Base-by-base conservation (phyloP, 805 yeast species). In the Debaryomyces tyrocola region DNA sequence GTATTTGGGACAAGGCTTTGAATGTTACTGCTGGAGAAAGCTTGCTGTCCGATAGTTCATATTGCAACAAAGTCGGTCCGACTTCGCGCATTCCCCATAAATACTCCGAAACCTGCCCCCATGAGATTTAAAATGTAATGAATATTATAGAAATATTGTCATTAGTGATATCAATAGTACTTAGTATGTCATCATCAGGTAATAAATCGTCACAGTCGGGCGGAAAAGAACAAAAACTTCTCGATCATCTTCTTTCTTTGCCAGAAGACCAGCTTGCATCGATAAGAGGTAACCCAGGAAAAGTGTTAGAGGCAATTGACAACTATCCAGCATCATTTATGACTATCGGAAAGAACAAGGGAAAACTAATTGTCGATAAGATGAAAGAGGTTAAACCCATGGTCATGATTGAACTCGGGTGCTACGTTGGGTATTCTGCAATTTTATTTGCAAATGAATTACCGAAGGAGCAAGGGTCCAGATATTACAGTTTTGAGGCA, bases 381-480 rank as follows among this genome's bases (percentile, higher is more conserved):
- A 59, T 67, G 35, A 47, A 33, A 17, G 51, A 54, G 33, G 40
- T 31, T 3, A 53, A 57, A 31, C 69, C 72, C 15, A 54, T 55
- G 27, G 40, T 59, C 15, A 55, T 64, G 62, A 47, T 66, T 29
- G 73, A 66, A 41, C 52, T 67, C 43, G 74, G 74, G 17, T 58
- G 64, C 21, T 67, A 59, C 41, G 55, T 66, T 17, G 74, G 73
- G 7, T 70, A 69, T 43, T 64, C 71, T 1, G 76, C 75, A 18
- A 56, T 71, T 6, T 56, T 59, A 27, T 69, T 69, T 46, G 69
- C 64, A 4, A 52, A 53, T 11, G 64, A 57, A 29, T 47, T 69
- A 34, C 44, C 51, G 7, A 48, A 55, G 28, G 59, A 50, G 40
- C 54, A 55, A 20, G 50, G 49, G 17, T 64, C 67, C 7, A 63